phyloP scores from a whole-genome alignment of 169 alveolate species.

The Amoebophrya sp. region DNA sequence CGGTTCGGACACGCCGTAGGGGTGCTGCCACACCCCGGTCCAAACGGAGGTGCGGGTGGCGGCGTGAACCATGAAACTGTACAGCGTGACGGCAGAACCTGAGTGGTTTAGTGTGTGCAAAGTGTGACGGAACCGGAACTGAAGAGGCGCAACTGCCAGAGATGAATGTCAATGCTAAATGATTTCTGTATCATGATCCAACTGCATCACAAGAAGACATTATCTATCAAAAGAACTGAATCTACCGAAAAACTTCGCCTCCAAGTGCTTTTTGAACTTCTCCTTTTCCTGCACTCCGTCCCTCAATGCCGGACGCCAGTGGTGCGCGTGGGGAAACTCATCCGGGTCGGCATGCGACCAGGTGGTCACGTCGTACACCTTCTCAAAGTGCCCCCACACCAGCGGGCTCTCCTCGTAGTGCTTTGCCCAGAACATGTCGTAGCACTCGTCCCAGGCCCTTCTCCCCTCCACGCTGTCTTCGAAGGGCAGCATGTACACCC shows the following conservation, averaged over 20 bases:
- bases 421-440: neutral
- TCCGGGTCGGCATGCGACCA: neutral
- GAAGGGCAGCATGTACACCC: neutral
- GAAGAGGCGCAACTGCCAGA: too few relatives aligned
- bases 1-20: neutral
- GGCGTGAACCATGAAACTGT: neutral
- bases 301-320: neutral
- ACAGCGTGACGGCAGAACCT: neutral
- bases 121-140: too few relatives aligned
- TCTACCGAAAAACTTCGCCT: neutral
- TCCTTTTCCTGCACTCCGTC: neutral
- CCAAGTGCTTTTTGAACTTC: neutral
- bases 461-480: neutral
- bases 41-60: neutral
- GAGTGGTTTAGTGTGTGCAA: too few relatives aligned
- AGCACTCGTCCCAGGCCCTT: neutral
- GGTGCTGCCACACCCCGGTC: slow-evolving; percentile 21
- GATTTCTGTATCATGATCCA: too few relatives aligned
- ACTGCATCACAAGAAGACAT: too few relatives aligned
- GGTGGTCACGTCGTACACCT: slow-evolving; percentile 14
- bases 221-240: neutral
- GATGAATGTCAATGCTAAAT: too few relatives aligned
- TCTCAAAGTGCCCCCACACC: neutral
- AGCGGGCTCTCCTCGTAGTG: neutral
- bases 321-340: neutral